Conservation (phyloP, 2,329 filamentous ascomycete species). For the Scedosporium boydii region DNA sequence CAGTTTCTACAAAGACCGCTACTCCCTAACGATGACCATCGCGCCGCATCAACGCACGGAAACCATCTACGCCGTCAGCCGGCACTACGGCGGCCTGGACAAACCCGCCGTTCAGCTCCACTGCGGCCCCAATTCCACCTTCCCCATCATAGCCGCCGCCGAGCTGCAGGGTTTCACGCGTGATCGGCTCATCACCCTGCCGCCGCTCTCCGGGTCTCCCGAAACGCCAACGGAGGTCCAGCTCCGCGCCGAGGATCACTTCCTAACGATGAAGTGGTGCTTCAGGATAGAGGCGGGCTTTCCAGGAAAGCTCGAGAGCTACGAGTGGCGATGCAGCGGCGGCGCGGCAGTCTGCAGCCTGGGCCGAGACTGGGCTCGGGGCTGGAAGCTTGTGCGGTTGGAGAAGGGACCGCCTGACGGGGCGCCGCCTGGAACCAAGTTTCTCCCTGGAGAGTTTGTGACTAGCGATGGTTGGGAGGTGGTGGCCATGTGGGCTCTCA, state of each 20-base stretch:
- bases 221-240: constrained; percentile 9
- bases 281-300: constrained; percentile 24
- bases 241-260: constrained; percentile 7
- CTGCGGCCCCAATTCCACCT: constrained; percentile 3
- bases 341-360: constrained; percentile 24
- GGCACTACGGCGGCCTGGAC: neutral
- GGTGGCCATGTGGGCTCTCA: constrained; percentile 26
- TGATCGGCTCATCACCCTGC: constrained; percentile 9
- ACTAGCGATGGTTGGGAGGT: constrained; percentile 29
- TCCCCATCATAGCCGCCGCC: constrained; percentile 5
- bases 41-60: constrained; percentile 6
- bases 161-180: neutral
- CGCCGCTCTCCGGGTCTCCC: constrained; percentile 7
- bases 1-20: constrained; percentile 6
- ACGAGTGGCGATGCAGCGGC: constrained; percentile 32
- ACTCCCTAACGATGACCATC: constrained; percentile 5
- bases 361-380: constrained; percentile 16
- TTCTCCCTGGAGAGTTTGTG: constrained; percentile 12
- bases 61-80: constrained; percentile 5
- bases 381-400: constrained; percentile 33
- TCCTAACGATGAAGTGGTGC: constrained; percentile 15
- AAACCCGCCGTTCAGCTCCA: constrained; percentile 5
- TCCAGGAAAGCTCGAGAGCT: constrained; percentile 20
- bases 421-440: constrained; percentile 9
- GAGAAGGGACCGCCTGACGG: constrained; percentile 9